phyloP scores from a whole-genome alignment of 2,329 filamentous ascomycete genomes.

The Bipolaris zeicola region DNA sequence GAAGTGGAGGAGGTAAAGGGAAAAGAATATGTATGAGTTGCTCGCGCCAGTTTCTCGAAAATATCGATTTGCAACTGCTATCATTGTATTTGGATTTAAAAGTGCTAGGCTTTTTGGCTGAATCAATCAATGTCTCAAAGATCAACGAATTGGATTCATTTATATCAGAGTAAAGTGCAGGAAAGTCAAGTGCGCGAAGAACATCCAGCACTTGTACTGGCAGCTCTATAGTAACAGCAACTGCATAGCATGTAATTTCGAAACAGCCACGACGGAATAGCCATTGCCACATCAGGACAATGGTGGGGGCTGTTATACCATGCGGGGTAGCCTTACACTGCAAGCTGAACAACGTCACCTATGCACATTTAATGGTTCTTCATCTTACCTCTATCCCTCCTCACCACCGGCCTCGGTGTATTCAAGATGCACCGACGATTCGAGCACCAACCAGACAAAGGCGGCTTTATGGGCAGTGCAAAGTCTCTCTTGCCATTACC shows the following conservation, averaged over 20 bases:
- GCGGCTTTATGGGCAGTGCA: constrained; percentile 16
- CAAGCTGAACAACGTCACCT: constrained; percentile 1
- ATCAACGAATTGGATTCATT: not conserved
- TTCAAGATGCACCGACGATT: constrained; percentile 3
- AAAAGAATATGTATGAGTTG: constrained; percentile 18
- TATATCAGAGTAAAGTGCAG: not conserved
- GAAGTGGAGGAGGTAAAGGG: constrained; percentile 11
- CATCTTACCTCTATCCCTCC: not conserved
- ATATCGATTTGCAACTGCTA: not conserved
- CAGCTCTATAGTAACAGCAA: not conserved
- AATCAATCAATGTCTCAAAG: not conserved
- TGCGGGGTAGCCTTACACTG: constrained; percentile 9
- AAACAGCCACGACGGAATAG: not conserved
- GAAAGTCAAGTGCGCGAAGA: not conserved
- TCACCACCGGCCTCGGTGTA: not conserved
- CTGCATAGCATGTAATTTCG: too few relatives aligned
- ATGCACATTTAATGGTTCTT: not conserved
- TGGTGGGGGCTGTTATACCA: constrained; percentile 1
- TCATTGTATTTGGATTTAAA: too few relatives aligned
- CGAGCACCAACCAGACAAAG: constrained; percentile 19
- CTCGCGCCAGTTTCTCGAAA: not conserved
- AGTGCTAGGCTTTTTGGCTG: not conserved
- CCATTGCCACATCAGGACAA: not conserved
- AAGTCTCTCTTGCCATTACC: constrained; percentile 15
- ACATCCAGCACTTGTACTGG: not conserved